These are phyloP conservation scores for Asparagopsis taxiformis DNA, from an alignment of 31 red algal species.

Conservation along the genomic window DNA sequence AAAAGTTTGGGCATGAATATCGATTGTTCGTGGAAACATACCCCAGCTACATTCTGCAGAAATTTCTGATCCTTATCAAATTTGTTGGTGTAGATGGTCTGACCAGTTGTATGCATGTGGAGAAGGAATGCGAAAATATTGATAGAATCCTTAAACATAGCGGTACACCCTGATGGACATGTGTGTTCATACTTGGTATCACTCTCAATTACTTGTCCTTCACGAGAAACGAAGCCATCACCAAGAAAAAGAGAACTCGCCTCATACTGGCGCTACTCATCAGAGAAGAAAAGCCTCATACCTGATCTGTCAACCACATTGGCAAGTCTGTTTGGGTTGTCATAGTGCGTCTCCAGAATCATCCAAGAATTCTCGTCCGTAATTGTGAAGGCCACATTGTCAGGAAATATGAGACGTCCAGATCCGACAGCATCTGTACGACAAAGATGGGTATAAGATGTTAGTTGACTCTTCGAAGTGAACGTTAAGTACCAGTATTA, in stretches of 20 bases:
- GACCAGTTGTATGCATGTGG: constrained; percentile 61
- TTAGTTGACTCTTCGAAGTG: no score
- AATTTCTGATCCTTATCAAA: background rate
- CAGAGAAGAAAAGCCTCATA: constrained; percentile 27
- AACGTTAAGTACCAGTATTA: no score
- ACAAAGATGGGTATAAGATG: no score
- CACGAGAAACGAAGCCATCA: constrained; percentile 22
- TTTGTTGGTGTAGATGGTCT: constrained; percentile 50
- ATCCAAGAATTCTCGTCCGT: constrained; percentile 3
- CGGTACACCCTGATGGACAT: constrained; percentile 53
- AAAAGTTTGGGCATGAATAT: no score
- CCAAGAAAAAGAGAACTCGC: constrained; percentile 44
- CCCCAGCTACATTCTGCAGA: background rate
- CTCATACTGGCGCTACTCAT: constrained; percentile 27
- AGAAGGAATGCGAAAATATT: constrained; percentile 44
- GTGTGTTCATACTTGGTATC: constrained; percentile 40
- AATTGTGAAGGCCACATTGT: constrained; percentile 36
- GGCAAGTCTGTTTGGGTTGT: constrained; percentile 13
- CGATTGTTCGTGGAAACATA: no score
- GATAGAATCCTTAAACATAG: constrained; percentile 2
- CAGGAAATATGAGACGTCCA: constrained; percentile 22
- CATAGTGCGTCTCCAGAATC: constrained; percentile 53
- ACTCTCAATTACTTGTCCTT: constrained; percentile 8
- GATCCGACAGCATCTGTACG: constrained; percentile 43
- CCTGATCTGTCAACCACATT: constrained; percentile 24